Percentiles rank a stretch among this genome's conserved stretches.
phyloP scores from a whole-genome alignment of 2,329 filamentous ascomycete genomes.

The Macrophomina pseudophaseolina region DNA sequence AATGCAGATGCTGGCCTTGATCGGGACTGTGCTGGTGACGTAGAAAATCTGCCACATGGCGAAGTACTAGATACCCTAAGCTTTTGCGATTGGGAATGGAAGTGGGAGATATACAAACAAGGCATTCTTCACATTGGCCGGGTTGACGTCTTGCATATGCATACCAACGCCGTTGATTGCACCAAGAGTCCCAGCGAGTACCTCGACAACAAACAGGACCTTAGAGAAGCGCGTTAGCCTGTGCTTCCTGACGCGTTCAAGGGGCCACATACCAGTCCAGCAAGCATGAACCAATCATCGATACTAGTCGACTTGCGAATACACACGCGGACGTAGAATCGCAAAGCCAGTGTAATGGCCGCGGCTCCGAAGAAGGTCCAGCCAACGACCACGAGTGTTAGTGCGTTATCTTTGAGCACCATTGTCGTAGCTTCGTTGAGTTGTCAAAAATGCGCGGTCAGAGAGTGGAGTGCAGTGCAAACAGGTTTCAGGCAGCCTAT shows the following conservation, averaged over 20 bases:
- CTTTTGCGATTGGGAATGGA: too few species aligned
- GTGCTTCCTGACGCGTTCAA: not conserved
- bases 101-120: not conserved
- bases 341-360: slow-evolving; percentile 6
- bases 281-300: slow-evolving; percentile 22
- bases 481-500: not conserved
- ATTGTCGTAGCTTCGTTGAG: not conserved
- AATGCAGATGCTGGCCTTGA: slow-evolving; percentile 50
- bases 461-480: not conserved
- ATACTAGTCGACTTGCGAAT: not conserved
- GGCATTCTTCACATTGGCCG: not conserved
- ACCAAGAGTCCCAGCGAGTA: not conserved
- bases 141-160: not conserved
- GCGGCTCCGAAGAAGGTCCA: slow-evolving; percentile 10
- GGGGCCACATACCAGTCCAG: slow-evolving; percentile 8
- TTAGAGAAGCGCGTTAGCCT: slow-evolving; percentile 4
- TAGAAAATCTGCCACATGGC: slow-evolving; percentile 49
- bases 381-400: slow-evolving; percentile 8
- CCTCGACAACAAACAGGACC: slow-evolving; percentile 10
- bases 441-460: not conserved
- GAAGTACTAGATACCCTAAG: slow-evolving; percentile 3
- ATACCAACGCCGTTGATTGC: slow-evolving; percentile 13
- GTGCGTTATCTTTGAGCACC: slow-evolving; percentile 18
- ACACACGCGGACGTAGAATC: slow-evolving; percentile 10
- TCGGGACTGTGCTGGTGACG: slow-evolving; percentile 45